Conservation (phyloP, 2,329 filamentous ascomycete genomes). For the Microthyrium microscopicum region DNA sequence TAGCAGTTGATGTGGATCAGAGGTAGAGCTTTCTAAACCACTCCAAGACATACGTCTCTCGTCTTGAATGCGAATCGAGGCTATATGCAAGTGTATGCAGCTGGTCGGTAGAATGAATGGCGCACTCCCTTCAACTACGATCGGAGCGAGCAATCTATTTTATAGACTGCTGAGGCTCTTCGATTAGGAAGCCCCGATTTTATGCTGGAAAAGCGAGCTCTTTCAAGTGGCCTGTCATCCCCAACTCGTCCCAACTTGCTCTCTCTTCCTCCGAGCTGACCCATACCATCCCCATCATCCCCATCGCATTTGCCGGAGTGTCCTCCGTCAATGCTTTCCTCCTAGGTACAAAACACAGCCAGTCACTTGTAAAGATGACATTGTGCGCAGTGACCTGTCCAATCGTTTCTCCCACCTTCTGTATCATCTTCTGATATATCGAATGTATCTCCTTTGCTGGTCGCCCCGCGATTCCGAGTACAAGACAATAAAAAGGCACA, state of each 20-base stretch:
- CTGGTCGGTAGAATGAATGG: no score
- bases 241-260: neutral
- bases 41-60: no score
- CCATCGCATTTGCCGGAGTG: neutral
- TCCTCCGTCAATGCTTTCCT: no score
- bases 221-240: neutral
- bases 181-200: no score
- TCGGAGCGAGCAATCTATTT: no score
- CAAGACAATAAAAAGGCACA: neutral
- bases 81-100: no score
- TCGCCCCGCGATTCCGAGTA: neutral
- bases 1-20: no score
- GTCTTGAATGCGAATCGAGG: no score
- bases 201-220: neutral
- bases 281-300: slow-evolving; percentile 1
- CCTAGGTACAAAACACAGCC: neutral
- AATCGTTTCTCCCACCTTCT: neutral
- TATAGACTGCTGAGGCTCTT: no score
- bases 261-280: neutral
- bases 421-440: neutral
- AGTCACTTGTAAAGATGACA: neutral
- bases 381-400: neutral
- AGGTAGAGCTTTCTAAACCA: no score
- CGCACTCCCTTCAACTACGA: no score
- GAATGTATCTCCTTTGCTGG: neutral